phyloP scores from a whole-genome alignment of 108 stramenopile genomes.

The Conticribra weissflogii region DNA sequence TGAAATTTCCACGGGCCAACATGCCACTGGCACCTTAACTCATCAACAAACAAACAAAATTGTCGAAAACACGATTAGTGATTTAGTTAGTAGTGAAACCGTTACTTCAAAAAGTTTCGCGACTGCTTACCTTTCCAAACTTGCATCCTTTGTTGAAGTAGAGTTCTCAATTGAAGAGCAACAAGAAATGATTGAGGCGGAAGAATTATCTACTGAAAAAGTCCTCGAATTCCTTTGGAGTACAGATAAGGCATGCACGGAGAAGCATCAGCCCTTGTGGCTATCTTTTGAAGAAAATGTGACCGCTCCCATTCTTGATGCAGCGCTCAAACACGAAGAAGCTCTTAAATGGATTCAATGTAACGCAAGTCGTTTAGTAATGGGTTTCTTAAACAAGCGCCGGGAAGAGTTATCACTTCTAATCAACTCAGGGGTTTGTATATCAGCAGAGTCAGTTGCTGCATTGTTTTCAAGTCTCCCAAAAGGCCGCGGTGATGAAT shows the following conservation, averaged over 20 bases:
- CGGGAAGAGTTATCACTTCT: slow-evolving; percentile 1
- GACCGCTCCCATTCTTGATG: not conserved
- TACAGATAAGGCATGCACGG: not conserved
- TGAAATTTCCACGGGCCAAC: too few species aligned
- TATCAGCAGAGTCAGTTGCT: slow-evolving; percentile 10
- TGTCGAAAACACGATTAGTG: too few species aligned
- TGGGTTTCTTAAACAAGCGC: not conserved
- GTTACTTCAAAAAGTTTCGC: too few species aligned
- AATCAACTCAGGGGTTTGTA: not conserved
- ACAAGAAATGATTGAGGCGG: too few species aligned
- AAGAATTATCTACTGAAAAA: too few species aligned
- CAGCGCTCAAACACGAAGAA: not conserved
- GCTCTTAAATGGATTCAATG: not conserved
- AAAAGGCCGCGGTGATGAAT: not conserved
- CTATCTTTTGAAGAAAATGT: not conserved
- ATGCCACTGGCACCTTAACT: too few species aligned
- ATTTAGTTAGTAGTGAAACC: too few species aligned
- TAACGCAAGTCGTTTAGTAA: not conserved
- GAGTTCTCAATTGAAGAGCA: too few species aligned
- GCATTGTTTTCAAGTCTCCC: slow-evolving; percentile 4
- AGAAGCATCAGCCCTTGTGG: not conserved
- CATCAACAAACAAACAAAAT: too few species aligned
- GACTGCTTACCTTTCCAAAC: too few species aligned
- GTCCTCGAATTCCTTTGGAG: slow-evolving; percentile 1
- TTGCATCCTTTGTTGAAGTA: too few species aligned